Conservation (phyloP, 2,329 filamentous ascomycete genomes). For the Blastomyces percursus region DNA sequence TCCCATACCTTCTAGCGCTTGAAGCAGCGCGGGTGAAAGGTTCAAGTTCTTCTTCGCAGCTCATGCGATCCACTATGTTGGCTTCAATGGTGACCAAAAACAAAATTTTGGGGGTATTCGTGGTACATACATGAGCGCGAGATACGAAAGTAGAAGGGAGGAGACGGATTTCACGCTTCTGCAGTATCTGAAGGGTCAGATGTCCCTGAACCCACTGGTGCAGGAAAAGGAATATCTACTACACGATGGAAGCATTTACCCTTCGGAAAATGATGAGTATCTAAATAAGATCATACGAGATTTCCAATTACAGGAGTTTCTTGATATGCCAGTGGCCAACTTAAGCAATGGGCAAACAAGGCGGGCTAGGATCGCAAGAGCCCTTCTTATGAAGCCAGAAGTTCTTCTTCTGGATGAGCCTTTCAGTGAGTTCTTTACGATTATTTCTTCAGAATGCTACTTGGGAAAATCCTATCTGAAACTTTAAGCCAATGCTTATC, state of each 20-base stretch:
- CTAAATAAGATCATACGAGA: constrained; percentile 57
- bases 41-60: constrained; percentile 38
- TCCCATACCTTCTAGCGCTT: constrained; percentile 61
- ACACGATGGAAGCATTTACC: constrained; percentile 19
- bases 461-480: background rate
- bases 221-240: constrained; percentile 36
- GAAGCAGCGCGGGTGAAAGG: constrained; percentile 47
- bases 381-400: constrained; percentile 66
- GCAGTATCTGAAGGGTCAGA: constrained; percentile 73
- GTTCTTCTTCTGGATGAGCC: constrained; percentile 82
- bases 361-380: constrained; percentile 76
- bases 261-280: constrained; percentile 37
- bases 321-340: constrained; percentile 75
- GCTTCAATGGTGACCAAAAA: constrained; percentile 66
- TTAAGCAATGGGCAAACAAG: constrained; percentile 89
- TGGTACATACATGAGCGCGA: constrained; percentile 75
- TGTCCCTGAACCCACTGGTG: constrained; percentile 64
- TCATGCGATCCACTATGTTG: constrained; percentile 74
- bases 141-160: constrained; percentile 82
- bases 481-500: background rate
- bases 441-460: constrained; percentile 4
- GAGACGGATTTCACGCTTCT: constrained; percentile 74
- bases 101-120: constrained; percentile 37
- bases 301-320: constrained; percentile 55
- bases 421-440: constrained; percentile 48